Conservation (phyloP, 768 basidiomycete genomes). For the Paxillus ammoniavirescens region DNA sequence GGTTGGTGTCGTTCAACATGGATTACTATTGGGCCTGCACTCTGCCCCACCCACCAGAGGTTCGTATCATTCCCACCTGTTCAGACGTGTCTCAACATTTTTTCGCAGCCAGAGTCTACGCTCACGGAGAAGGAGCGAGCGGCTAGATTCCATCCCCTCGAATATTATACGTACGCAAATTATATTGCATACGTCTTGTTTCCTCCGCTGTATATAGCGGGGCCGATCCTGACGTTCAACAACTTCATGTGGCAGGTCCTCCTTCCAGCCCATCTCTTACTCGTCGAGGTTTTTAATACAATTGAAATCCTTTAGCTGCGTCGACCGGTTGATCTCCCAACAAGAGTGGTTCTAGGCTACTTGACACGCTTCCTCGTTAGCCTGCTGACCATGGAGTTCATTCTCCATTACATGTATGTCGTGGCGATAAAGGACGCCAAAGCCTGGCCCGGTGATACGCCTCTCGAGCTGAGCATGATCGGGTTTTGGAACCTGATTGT, state of each 20-base stretch:
- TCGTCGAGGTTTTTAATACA: neutral
- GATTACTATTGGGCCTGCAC: conserved; percentile 86
- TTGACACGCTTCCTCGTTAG: conserved; percentile 66
- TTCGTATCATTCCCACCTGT: conserved; percentile 23
- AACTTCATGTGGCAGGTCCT: conserved; percentile 92
- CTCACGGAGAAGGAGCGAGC: conserved; percentile 63
- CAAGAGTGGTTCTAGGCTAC: conserved; percentile 49
- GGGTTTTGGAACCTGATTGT: conserved; percentile 97
- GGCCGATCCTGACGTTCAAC: conserved; percentile 95
- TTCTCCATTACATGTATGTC: conserved; percentile 94
- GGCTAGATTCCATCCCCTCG: conserved; percentile 48
- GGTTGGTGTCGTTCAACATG: conserved; percentile 89
- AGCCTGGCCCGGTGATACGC: conserved; percentile 77
- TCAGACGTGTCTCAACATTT: conserved; percentile 4
- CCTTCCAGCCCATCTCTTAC: neutral
- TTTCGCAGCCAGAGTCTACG: conserved; percentile 24
- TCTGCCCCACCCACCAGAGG: conserved; percentile 39
- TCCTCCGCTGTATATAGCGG: conserved; percentile 92
- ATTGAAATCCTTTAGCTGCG: conserved; percentile 47
- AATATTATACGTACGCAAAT: conserved; percentile 64
- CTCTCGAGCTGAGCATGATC: conserved; percentile 84
- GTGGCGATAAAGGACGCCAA: conserved; percentile 91
- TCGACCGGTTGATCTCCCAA: conserved; percentile 48
- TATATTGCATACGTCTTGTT: conserved; percentile 89
- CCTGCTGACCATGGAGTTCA: conserved; percentile 83